phyloP scores from a whole-genome alignment of 495 filamentous ascomycete species.

The Penicillium bialowiezense region DNA sequence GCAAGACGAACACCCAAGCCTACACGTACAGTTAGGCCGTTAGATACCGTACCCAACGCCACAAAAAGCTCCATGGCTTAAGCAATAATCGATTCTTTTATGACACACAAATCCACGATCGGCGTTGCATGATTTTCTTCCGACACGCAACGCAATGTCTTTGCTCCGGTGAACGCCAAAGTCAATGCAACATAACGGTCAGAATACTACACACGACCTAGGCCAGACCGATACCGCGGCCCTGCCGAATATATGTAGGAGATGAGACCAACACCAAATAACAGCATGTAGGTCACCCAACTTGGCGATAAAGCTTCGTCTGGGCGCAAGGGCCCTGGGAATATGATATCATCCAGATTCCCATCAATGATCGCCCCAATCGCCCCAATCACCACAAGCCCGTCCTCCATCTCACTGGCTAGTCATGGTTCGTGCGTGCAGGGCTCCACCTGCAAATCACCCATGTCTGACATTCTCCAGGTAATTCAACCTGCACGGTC shows the following conservation, averaged over 20 bases:
- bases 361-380: neutral
- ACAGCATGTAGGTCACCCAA: neutral
- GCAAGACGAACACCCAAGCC: neutral
- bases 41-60: too few species aligned
- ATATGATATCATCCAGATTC: constrained; percentile 6
- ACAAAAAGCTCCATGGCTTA: too few species aligned
- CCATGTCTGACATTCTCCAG: constrained; percentile 11
- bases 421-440: constrained; percentile 7
- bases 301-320: neutral
- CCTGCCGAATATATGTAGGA: neutral
- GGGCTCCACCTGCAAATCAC: constrained; percentile 4
- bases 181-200: neutral
- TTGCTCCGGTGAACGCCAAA: neutral
- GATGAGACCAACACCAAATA: neutral
- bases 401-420: neutral
- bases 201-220: neutral
- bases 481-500: neutral
- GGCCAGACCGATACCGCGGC: neutral
- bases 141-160: neutral
- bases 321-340: constrained; percentile 4
- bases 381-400: neutral
- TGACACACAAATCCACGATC: neutral
- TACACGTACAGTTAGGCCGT: neutral
- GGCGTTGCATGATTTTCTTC: constrained; percentile 2
- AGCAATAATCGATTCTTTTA: neutral